Evolutionary conservation across 306 rosid species (phyloP).

Genomic region (Vigna trinervia): DNA sequence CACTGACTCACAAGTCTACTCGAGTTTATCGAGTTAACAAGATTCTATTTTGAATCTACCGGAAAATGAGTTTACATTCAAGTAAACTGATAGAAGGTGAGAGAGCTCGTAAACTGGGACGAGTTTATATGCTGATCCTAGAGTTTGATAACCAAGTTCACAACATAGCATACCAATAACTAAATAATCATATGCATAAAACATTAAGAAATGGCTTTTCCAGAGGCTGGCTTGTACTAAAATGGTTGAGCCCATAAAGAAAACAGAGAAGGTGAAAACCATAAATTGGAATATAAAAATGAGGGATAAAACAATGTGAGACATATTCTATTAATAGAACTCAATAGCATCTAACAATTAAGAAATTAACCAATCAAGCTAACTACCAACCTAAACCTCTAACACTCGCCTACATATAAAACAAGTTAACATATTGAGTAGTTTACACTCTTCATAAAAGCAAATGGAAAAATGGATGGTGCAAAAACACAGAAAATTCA

Average conservation of each 20-base stretch:
- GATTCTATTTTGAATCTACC: too few relatives aligned
- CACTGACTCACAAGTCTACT: too few relatives aligned
- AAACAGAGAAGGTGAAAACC: background rate
- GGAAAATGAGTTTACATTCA: too few relatives aligned
- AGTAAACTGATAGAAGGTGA: too few relatives aligned
- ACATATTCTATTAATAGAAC: background rate
- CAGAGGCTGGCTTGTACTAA: background rate
- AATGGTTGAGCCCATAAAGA: background rate
- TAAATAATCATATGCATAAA: constrained; percentile 2
- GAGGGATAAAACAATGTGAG: background rate
- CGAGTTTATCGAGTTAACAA: too few relatives aligned
- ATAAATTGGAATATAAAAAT: background rate
- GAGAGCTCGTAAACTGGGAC: too few relatives aligned
- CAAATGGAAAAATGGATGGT: background rate
- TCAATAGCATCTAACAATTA: background rate
- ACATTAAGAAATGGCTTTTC: background rate
- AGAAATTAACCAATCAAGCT: background rate
- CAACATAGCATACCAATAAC: constrained; percentile 9
- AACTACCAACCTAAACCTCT: background rate
- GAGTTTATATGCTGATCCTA: too few relatives aligned
- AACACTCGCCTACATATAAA: background rate
- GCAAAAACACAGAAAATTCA: background rate
- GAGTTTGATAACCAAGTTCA: background rate
- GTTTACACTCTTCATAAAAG: background rate
- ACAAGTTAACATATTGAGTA: background rate